Base-by-base conservation (phyloP, 2,329 filamentous ascomycete genomes). In the Chrysoporthe austroafricana region DNA sequence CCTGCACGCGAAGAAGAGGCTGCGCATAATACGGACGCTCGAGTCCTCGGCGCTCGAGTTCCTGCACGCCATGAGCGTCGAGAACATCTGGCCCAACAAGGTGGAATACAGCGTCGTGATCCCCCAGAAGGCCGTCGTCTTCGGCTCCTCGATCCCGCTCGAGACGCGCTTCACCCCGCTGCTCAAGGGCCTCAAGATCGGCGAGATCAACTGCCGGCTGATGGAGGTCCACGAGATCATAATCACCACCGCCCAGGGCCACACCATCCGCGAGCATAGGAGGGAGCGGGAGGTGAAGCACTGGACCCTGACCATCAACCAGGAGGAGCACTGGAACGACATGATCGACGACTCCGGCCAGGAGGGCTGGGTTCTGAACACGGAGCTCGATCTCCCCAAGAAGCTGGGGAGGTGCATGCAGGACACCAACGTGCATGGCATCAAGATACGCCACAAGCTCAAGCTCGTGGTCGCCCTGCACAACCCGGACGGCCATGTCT, bases 51-150 rank as follows among this genome's bases (percentile, higher is more conserved):
- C 91, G 13, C 83, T 94, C 68, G 92, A 95, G 76, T 86, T 94
- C 70, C 85, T 91, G 48, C 91, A 98, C 78, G 91, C 93, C 60
- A 96, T 97, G 93, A 93, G 92, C 71, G 94, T 98, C 71, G 94
- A 97, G 79, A 97, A 97, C 76, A 91, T 97, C 71, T 99, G 96
- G 96, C 92, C 94, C 6, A 96, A 97, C 82, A 99, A 99, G 83
- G 88, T 98, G 73, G 93, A 97, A 77, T 99, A 99, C 81, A 95
- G 93, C 42, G 94, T 99, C 71, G 89, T 93, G 67, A 92, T 97
- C 13, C 95, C 96, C 0, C 94, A 93, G 75, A 97, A 97, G 81
- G 96, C 96, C 1, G 91, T 97, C 64, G 91, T 97, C 21, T 97
- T 97, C 74, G 96, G 96, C 62, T 96, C 93, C n/a, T 86, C 86